Conservation (phyloP, 306 rosid genomes). For the Vigna unguiculata region DNA sequence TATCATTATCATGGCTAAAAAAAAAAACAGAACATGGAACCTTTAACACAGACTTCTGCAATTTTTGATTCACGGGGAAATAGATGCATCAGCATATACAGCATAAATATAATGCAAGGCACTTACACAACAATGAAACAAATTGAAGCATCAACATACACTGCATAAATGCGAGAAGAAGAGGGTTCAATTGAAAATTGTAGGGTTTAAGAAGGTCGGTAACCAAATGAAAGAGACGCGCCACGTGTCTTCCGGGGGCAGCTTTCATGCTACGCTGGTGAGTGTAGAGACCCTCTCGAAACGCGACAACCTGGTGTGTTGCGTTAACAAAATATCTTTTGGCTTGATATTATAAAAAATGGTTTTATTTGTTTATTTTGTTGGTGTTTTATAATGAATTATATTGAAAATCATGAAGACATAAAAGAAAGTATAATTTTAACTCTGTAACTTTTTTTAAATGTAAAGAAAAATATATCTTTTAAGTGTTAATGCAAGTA, state of each 20-base stretch:
- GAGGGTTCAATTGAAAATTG: neutral
- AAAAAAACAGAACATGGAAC: neutral
- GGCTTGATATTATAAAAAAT: too few species aligned
- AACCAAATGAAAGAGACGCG: neutral
- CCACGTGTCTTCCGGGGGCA: slow-evolving; percentile 20
- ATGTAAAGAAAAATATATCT: too few species aligned
- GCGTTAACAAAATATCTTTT: neutral
- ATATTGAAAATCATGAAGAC: neutral
- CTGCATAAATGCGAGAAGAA: neutral
- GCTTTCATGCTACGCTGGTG: slow-evolving; percentile 27
- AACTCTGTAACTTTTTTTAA: too few species aligned
- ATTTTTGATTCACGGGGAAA: neutral
- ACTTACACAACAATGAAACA: neutral
- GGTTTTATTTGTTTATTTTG: neutral
- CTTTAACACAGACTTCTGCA: neutral
- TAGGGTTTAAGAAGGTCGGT: neutral
- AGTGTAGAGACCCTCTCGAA: neutral
- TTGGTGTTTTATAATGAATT: neutral
- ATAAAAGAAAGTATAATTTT: too few species aligned
- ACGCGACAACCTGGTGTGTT: too few species aligned
- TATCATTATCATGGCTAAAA: neutral
- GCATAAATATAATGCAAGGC: too few species aligned
- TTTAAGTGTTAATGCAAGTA: too few species aligned
- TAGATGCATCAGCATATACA: slow-evolving; percentile 7
- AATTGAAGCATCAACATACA: neutral